A percentile compares a stretch with the other conserved stretches of the same genome.
Evolutionary conservation across 2,329 filamentous ascomycete species (phyloP).

Genomic region (Microcera coccophila): DNA sequence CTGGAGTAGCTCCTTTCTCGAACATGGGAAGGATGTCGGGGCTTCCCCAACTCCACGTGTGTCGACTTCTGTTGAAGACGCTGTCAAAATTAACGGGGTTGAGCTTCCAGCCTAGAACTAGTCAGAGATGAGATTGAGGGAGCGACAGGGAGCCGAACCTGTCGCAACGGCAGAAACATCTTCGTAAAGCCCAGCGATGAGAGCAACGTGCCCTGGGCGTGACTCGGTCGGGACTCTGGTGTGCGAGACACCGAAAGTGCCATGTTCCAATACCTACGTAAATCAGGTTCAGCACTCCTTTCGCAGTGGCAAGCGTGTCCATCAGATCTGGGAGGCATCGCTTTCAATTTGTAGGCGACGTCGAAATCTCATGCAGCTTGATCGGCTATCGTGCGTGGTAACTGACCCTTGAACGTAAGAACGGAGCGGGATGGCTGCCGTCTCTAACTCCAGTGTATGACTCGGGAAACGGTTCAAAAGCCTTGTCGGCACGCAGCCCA

Average conservation of each 20-base stretch:
- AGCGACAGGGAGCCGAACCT: no score
- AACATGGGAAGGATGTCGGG: slow-evolving; percentile 99
- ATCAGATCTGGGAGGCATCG: no score
- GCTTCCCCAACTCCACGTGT: slow-evolving; percentile 99
- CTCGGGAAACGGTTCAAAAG: slow-evolving; percentile 88
- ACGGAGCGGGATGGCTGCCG: slow-evolving; percentile 79
- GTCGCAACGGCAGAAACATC: slow-evolving; percentile 97
- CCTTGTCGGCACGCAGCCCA: slow-evolving; percentile 93
- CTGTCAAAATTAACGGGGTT: slow-evolving; percentile 99
- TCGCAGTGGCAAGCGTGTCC: no score
- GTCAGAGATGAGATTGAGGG: no score
- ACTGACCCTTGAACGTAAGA: slow-evolving; percentile 82
- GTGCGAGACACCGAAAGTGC: slow-evolving; percentile 95
- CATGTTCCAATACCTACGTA: slow-evolving; percentile 81
- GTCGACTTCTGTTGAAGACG: slow-evolving; percentile 92
- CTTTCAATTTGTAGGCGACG: no score
- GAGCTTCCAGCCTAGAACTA: slow-evolving; percentile 95
- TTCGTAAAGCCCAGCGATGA: slow-evolving; percentile 95
- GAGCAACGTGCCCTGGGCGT: slow-evolving; percentile 88
- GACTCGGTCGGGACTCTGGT: slow-evolving; percentile 97
- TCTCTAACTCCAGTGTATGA: slow-evolving; percentile 67
- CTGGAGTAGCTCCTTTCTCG: slow-evolving; percentile 79
- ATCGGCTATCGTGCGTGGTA: no score
- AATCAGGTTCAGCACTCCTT: no score
- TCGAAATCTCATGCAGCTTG: no score